phyloP scores from a whole-genome alignment of 345 rosid species.

The Linum lewisii region DNA sequence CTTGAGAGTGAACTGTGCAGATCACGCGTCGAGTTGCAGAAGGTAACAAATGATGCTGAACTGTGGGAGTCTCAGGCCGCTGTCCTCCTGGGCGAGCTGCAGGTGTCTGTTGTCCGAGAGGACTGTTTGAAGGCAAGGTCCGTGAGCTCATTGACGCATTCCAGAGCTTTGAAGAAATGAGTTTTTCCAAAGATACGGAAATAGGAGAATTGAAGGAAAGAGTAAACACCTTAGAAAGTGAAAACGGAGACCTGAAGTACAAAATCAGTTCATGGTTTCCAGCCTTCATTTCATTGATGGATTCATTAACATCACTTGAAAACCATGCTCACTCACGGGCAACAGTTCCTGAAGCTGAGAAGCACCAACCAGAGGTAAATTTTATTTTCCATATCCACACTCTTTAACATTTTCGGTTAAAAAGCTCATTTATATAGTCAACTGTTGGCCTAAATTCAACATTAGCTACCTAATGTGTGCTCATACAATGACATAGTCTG shows the following conservation, averaged over 20 bases:
- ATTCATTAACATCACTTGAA: constrained; percentile 55
- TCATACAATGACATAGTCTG: no score
- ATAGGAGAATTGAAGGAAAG: constrained; percentile 49
- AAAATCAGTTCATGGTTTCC: constrained; percentile 43
- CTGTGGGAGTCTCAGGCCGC: constrained; percentile 53
- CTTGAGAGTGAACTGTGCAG: constrained; percentile 39
- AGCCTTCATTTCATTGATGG: constrained; percentile 45
- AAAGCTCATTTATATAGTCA: no score
- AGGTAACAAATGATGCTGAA: constrained; percentile 35
- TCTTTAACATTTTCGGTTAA: background rate
- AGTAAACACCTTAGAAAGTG: constrained; percentile 41
- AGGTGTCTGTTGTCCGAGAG: constrained; percentile 43
- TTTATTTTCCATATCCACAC: constrained; percentile 1
- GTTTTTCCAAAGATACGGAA: constrained; percentile 40
- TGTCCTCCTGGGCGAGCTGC: constrained; percentile 40
- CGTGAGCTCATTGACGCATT: constrained; percentile 44
- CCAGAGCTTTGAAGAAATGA: constrained; percentile 27
- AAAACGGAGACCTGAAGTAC: constrained; percentile 44
- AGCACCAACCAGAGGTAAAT: constrained; percentile 38
- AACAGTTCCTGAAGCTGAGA: constrained; percentile 21
- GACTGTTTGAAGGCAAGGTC: constrained; percentile 47
- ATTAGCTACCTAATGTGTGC: no score
- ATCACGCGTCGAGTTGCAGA: constrained; percentile 33
- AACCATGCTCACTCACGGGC: constrained; percentile 27
- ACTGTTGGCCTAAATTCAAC: no score